Conservation (phyloP, 805 yeast species). For the Saccharomycopsis babjevae region DNA sequence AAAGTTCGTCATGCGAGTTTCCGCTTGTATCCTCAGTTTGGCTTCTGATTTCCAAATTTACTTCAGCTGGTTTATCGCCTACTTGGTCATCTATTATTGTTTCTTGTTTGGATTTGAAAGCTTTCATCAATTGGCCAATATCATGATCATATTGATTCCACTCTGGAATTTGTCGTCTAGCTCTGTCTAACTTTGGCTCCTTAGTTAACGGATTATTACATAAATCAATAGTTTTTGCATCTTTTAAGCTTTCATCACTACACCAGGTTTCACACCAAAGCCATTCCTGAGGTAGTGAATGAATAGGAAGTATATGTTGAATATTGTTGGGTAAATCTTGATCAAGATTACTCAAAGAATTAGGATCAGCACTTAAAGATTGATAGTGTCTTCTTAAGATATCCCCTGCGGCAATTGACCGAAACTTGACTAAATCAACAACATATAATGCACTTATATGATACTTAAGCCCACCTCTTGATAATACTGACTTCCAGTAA, state of each 20-base stretch:
- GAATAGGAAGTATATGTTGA: conserved; percentile 57
- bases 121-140: conserved; percentile 28
- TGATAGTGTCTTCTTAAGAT: conserved; percentile 76
- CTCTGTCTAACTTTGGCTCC: conserved; percentile 68
- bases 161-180: conserved; percentile 67
- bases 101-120: conserved; percentile 9
- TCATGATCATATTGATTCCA: conserved; percentile 61
- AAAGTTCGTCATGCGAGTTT: conserved; percentile 9
- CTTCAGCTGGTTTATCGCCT: background rate
- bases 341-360: conserved; percentile 72
- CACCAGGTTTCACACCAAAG: conserved; percentile 95
- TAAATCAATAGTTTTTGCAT: conserved; percentile 72
- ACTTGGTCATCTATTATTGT: background rate
- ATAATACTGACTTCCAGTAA: conserved; percentile 65
- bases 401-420: conserved; percentile 69
- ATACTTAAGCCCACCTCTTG: conserved; percentile 47
- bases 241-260: conserved; percentile 44
- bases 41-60: background rate
- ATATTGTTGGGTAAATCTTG: conserved; percentile 90
- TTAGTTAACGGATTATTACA: conserved; percentile 79
- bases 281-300: conserved; percentile 74
- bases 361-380: conserved; percentile 64
- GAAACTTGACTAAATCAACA: conserved; percentile 60
- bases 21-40: background rate
- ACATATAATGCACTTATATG: conserved; percentile 82